These are phyloP conservation scores for Serendipita sp. DNA, from an alignment of 1,284 basidiomycete species.

Conservation along the genomic window DNA sequence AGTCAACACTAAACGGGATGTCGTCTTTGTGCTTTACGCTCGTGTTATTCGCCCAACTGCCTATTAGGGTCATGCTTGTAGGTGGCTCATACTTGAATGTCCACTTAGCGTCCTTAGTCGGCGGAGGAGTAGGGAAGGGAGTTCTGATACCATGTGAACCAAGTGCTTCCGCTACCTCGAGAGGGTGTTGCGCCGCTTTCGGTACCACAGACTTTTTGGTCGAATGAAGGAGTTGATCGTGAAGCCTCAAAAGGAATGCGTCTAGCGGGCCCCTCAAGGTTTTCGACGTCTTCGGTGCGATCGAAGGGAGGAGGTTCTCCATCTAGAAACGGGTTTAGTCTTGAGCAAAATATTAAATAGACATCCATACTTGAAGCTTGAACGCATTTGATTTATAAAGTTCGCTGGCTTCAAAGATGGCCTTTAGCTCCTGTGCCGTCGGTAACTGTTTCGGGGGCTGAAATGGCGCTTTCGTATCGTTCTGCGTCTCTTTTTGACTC, in stretches of 20 bases:
- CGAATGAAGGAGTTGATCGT: constrained; percentile 32
- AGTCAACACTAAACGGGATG: constrained; percentile 57
- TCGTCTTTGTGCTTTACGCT: constrained; percentile 50
- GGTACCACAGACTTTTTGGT: constrained; percentile 36
- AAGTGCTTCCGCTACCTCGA: constrained; percentile 40
- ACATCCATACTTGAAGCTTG: constrained; percentile 54
- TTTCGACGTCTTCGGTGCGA: constrained; percentile 52
- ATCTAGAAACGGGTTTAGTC: constrained; percentile 34
- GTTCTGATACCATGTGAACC: constrained; percentile 38
- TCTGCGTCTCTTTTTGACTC: not conserved
- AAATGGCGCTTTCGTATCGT: not conserved
- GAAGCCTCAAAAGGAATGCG: constrained; percentile 45
- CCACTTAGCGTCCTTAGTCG: constrained; percentile 62
- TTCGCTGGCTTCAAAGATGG: constrained; percentile 62
- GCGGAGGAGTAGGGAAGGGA: constrained; percentile 48
- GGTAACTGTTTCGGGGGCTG: not conserved
- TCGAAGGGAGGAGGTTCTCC: constrained; percentile 62
- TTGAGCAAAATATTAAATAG: not conserved
- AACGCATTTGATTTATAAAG: constrained; percentile 74
- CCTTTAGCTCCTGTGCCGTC: constrained; percentile 47
- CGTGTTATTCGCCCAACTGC: constrained; percentile 54
- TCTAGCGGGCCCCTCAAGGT: constrained; percentile 36
- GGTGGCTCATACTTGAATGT: constrained; percentile 60
- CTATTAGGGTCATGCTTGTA: constrained; percentile 49
- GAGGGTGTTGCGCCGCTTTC: constrained; percentile 47